These are phyloP conservation scores for Epichloe bromicola DNA, from an alignment of 2,329 filamentous ascomycete species.

Conservation along the genomic window DNA sequence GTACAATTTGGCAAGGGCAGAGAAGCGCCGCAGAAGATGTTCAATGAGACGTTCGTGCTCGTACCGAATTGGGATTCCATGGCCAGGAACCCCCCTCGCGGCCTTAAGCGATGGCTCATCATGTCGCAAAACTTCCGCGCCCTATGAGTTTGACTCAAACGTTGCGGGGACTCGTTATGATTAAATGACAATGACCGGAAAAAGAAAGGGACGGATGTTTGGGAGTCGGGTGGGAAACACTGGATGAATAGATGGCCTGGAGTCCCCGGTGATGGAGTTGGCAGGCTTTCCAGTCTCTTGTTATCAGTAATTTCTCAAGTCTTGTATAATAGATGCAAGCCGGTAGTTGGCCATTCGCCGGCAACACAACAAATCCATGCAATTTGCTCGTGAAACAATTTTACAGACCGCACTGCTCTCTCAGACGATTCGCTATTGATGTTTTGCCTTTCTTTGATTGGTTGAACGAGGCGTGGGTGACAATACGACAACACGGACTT, in stretches of 20 bases:
- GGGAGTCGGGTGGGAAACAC: neutral
- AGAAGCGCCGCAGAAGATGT: slow-evolving; percentile 52
- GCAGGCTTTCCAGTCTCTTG: neutral
- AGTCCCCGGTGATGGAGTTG: neutral
- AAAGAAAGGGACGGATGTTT: neutral
- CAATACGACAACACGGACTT: too few relatives aligned
- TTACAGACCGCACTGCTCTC: too few relatives aligned
- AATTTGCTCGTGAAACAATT: too few relatives aligned
- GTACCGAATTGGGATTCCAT: slow-evolving; percentile 60
- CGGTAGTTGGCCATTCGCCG: too few relatives aligned
- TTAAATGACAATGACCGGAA: slow-evolving; percentile 5
- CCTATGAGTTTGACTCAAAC: slow-evolving; percentile 20
- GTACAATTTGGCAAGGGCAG: slow-evolving; percentile 54
- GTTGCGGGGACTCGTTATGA: neutral
- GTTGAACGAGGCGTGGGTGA: too few relatives aligned
- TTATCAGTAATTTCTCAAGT: too few relatives aligned
- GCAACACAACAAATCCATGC: too few relatives aligned
- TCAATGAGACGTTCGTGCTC: slow-evolving; percentile 70
- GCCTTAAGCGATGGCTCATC: slow-evolving; percentile 49
- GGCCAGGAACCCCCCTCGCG: slow-evolving; percentile 35
- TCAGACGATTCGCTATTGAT: too few relatives aligned
- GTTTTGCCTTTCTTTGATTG: too few relatives aligned
- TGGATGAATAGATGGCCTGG: neutral
- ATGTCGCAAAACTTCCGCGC: slow-evolving; percentile 60
- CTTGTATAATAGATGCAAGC: too few relatives aligned